phyloP scores from a whole-genome alignment of 106 monocot species.

The Apostasia shenzhenica region DNA sequence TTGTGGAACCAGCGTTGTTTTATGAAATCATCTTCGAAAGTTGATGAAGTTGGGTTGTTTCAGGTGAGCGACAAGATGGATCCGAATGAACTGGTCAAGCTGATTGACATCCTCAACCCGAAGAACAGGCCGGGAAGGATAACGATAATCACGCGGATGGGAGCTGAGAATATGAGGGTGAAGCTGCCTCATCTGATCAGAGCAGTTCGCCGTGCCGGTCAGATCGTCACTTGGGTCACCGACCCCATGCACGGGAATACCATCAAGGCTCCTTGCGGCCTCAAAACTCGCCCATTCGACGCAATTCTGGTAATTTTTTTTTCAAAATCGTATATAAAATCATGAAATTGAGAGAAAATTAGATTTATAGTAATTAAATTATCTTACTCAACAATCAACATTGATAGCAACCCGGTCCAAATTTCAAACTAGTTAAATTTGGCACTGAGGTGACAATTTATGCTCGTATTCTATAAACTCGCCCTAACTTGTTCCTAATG shows the following conservation, averaged over 20 bases:
- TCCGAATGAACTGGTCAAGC: conserved; percentile 52
- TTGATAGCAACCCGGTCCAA: too few relatives aligned
- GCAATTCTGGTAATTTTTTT: conserved; percentile 43
- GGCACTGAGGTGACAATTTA: too few relatives aligned
- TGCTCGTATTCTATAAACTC: too few relatives aligned
- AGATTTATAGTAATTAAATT: too few relatives aligned
- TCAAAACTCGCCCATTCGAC: conserved; percentile 83
- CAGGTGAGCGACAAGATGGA: conserved; percentile 76
- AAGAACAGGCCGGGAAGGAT: conserved; percentile 65
- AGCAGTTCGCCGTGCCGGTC: conserved; percentile 60
- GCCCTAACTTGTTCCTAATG: too few relatives aligned
- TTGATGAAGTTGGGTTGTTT: neutral
- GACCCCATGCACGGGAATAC: conserved; percentile 96
- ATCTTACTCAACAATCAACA: too few relatives aligned
- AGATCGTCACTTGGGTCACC: conserved; percentile 67
- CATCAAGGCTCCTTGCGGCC: conserved; percentile 82
- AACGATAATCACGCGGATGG: conserved; percentile 73
- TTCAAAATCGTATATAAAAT: too few relatives aligned
- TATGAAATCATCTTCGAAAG: neutral
- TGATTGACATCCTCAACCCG: conserved; percentile 68
- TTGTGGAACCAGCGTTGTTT: too few relatives aligned
- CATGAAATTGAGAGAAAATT: too few relatives aligned
- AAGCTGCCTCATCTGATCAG: conserved; percentile 82
- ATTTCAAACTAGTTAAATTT: too few relatives aligned
- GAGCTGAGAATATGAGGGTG: conserved; percentile 83